phyloP scores from a whole-genome alignment of 2,329 filamentous ascomycete species.

The Fusarium luffae region DNA sequence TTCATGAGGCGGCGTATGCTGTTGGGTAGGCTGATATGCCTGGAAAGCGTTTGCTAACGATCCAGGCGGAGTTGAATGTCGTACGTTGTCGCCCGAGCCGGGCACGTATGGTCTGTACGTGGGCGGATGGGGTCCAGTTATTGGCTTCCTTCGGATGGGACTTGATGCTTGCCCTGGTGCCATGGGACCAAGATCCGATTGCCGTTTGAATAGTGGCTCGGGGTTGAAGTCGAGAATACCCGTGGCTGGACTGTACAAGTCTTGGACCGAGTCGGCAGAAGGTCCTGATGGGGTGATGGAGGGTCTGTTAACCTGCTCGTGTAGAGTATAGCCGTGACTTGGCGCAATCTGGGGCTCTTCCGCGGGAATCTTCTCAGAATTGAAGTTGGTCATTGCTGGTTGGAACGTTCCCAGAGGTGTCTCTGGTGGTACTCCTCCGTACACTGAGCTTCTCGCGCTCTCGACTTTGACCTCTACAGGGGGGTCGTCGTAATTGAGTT shows the following conservation, averaged over 20 bases:
- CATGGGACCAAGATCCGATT: not conserved
- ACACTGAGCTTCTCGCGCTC: conserved; percentile 1
- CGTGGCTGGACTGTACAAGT: conserved; percentile 19
- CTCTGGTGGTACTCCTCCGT: not conserved
- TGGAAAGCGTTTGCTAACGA: conserved; percentile 7
- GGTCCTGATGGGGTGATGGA: not conserved
- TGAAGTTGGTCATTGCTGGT: not conserved
- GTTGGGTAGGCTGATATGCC: conserved; percentile 16
- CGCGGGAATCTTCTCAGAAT: conserved; percentile 5
- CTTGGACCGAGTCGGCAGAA: not conserved
- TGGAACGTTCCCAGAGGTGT: not conserved
- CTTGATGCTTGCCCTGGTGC: not conserved
- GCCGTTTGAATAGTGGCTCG: not conserved
- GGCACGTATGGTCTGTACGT: conserved; percentile 26
- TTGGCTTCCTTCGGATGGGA: conserved; percentile 29
- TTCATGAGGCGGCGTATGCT: not conserved
- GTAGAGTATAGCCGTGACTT: not conserved
- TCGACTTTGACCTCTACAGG: not conserved
- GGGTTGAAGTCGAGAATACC: conserved; percentile 13
- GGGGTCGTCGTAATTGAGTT: conserved; percentile 23
- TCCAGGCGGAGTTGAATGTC: conserved; percentile 11
- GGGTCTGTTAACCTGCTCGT: not conserved
- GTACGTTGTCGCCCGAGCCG: not conserved
- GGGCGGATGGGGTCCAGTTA: not conserved
- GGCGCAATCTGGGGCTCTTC: not conserved